These are phyloP conservation scores for Linderniella brevidens DNA, from an alignment of 257 asterid genomes.

Conservation along the genomic window DNA sequence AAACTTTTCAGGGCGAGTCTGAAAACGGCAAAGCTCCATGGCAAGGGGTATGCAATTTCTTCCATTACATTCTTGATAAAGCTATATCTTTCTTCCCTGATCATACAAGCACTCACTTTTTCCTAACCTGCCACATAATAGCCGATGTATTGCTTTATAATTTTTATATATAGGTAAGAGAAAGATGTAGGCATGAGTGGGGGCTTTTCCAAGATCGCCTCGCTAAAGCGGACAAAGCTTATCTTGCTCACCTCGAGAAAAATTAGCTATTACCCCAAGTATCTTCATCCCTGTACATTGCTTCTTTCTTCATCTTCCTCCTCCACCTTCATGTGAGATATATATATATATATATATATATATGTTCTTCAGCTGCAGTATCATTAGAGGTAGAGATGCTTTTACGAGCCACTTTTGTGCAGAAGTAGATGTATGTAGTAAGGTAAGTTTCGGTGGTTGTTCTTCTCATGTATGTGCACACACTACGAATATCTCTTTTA, in stretches of 20 bases:
- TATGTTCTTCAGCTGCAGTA: too few species aligned
- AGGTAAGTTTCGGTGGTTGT: too few species aligned
- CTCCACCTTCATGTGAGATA: too few species aligned
- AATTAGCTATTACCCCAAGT: constrained; percentile 11
- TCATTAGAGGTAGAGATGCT: too few species aligned
- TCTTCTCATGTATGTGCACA: too few species aligned
- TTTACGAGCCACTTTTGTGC: too few species aligned
- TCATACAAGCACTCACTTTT: neutral
- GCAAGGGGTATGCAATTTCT: constrained; percentile 69
- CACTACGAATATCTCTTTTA: too few species aligned
- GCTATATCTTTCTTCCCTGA: constrained; percentile 3
- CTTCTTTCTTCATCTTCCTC: too few species aligned
- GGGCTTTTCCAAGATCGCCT: constrained; percentile 90
- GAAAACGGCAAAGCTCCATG: constrained; percentile 81
- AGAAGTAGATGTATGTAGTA: too few species aligned
- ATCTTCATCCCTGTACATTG: too few species aligned
- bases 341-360: too few species aligned
- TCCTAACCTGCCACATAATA: neutral
- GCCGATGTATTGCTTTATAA: neutral
- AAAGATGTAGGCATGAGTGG: constrained; percentile 91
- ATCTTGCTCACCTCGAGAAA: constrained; percentile 39
- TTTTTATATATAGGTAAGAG: constrained; percentile 45
- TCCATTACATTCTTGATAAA: neutral
- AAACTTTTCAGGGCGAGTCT: constrained; percentile 52
- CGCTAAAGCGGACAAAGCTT: constrained; percentile 66